A percentile compares a stretch with the other conserved stretches of the same genome.
Conservation (phyloP, 2,329 filamentous ascomycete species). For the Penicillium sp. region DNA sequence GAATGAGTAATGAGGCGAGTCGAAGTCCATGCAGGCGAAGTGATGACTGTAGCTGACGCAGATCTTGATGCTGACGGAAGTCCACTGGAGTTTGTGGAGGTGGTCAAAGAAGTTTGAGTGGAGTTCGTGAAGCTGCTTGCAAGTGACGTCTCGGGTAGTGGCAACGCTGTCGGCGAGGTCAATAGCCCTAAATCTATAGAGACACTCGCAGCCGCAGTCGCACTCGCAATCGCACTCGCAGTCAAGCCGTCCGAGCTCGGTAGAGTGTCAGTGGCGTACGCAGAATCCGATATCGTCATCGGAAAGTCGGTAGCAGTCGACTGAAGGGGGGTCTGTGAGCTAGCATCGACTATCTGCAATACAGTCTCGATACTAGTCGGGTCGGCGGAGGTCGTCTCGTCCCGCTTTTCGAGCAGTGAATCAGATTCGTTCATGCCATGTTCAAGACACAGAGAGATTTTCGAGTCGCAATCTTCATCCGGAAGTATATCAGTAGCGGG, state of each 20-base stretch:
- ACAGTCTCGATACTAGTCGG: conserved; percentile 18
- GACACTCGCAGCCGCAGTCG: not conserved
- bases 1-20: conserved; percentile 13
- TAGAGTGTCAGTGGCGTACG: conserved; percentile 12
- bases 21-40: conserved; percentile 10
- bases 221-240: not conserved
- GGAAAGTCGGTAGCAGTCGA: conserved; percentile 14
- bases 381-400: conserved; percentile 10
- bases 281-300: conserved; percentile 17
- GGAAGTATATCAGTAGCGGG: conserved; percentile 7
- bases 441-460: conserved; percentile 10
- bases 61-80: conserved; percentile 13
- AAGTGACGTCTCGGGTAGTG: not conserved
- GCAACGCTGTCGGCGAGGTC: conserved; percentile 4
- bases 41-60: conserved; percentile 8
- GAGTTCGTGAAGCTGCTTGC: not conserved
- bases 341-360: conserved; percentile 21
- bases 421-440: not conserved
- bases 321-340: conserved; percentile 18
- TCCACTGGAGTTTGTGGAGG: not conserved
- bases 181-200: conserved; percentile 1
- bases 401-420: conserved; percentile 15
- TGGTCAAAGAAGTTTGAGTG: conserved; percentile 6
- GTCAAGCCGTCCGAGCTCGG: not conserved
- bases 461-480: conserved; percentile 12